Percentiles rank a stretch among this genome's conserved stretches.
Evolutionary conservation across 108 stramenopile genomes (phyloP).

Genomic region (Cyclotella choctawhatcheeana): DNA sequence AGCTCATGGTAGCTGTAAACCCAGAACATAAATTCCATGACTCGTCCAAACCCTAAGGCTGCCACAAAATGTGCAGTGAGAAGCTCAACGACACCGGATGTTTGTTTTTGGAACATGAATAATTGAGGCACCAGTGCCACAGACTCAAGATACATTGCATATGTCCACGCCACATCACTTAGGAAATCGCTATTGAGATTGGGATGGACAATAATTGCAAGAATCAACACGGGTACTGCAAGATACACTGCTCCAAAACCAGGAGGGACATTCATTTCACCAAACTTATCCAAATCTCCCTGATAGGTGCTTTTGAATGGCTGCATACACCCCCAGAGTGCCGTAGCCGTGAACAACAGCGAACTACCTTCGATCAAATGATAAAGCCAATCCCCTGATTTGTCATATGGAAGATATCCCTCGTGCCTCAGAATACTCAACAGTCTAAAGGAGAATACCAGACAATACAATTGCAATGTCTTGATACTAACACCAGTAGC

Average conservation of each 20-base stretch:
- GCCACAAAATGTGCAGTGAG: slow-evolving; percentile 95
- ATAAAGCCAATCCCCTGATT: slow-evolving; percentile 98
- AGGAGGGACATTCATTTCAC: slow-evolving; percentile 88
- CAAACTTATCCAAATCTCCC: slow-evolving; percentile 89
- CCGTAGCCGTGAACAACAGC: slow-evolving; percentile 75
- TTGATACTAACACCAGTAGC: slow-evolving; percentile 94
- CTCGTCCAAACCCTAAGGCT: slow-evolving; percentile 90
- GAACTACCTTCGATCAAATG: slow-evolving; percentile 91
- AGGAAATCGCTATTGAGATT: slow-evolving; percentile 94
- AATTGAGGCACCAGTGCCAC: slow-evolving; percentile 96
- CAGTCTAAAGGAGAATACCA: slow-evolving; percentile 94
- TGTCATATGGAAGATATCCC: slow-evolving; percentile 99
- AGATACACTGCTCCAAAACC: slow-evolving; percentile 84
- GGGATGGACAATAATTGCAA: slow-evolving; percentile 92
- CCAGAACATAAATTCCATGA: slow-evolving; percentile 99
- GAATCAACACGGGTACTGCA: slow-evolving; percentile 86
- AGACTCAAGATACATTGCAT: slow-evolving; percentile 98
- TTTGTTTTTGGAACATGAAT: slow-evolving; percentile 98
- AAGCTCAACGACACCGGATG: slow-evolving; percentile 77
- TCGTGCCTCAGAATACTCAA: slow-evolving; percentile 96
- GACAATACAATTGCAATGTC: slow-evolving; percentile 92
- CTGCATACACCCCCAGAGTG: slow-evolving; percentile 81
- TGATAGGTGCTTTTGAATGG: slow-evolving; percentile 91
- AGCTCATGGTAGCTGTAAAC: slow-evolving; percentile 97
- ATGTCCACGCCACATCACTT: slow-evolving; percentile 97